These are phyloP conservation scores for Lithospermum erythrorhizon DNA, from an alignment of 257 asterid species.

Conservation along the genomic window DNA sequence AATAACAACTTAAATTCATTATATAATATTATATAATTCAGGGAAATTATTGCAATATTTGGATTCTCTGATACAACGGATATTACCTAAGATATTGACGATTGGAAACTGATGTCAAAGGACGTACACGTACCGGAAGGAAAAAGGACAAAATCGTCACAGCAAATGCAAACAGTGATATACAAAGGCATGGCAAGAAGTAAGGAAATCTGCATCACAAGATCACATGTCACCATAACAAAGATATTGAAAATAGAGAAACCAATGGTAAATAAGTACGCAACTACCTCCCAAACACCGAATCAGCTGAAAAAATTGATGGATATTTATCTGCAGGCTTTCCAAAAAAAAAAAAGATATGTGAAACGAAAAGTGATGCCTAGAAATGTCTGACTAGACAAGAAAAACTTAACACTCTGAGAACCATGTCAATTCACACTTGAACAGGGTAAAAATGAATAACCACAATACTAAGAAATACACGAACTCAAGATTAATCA, in stretches of 20 bases:
- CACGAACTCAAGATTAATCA: background rate
- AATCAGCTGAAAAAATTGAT: constrained; percentile 37
- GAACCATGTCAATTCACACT: background rate
- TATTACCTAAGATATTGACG: constrained; percentile 1
- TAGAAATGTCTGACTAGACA: background rate
- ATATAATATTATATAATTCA: background rate
- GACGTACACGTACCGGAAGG: constrained; percentile 79
- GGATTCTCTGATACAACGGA: background rate
- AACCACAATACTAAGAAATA: background rate
- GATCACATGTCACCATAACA: background rate
- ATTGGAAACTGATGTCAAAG: constrained; percentile 5
- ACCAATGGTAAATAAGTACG: constrained; percentile 1
- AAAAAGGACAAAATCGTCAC: constrained; percentile 40
- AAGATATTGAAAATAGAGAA: background rate
- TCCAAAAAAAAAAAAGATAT: background rate
- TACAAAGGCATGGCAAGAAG: constrained; percentile 68
- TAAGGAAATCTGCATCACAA: constrained; percentile 65
- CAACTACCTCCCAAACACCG: constrained; percentile 66
- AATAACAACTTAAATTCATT: too few relatives aligned
- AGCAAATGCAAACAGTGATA: constrained; percentile 51
- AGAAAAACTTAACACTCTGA: background rate
- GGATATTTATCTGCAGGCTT: constrained; percentile 94
- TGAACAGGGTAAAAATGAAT: background rate
- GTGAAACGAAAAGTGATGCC: background rate
- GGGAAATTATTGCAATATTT: background rate